Percentiles rank a stretch among this genome's conserved stretches.
Conservation (phyloP, 2,329 filamentous ascomycete genomes). For the Aspergillus terreus region DNA sequence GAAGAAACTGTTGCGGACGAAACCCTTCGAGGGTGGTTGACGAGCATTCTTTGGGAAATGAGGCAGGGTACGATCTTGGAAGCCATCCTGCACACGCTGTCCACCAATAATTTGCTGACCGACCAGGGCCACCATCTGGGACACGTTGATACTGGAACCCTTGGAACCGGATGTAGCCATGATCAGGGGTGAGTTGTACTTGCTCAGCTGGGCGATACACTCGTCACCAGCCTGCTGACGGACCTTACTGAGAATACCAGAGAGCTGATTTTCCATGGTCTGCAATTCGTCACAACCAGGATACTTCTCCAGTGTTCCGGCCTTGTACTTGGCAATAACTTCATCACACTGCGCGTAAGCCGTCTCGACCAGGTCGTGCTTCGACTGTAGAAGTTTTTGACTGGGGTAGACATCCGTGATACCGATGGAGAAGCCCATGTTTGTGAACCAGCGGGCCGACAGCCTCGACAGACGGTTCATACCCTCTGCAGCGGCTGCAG, state of each 20-base stretch:
- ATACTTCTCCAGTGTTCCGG: constrained; percentile 77
- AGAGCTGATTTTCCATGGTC: constrained; percentile 86
- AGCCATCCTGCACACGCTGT: constrained; percentile 88
- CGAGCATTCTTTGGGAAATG: constrained; percentile 93
- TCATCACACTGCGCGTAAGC: constrained; percentile 80
- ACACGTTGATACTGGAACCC: constrained; percentile 95
- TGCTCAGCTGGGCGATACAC: constrained; percentile 85
- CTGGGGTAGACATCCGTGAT: constrained; percentile 92
- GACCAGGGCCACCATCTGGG: constrained; percentile 96
- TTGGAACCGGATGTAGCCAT: constrained; percentile 99
- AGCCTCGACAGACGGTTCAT: constrained; percentile 95
- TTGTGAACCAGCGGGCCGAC: constrained; percentile 81
- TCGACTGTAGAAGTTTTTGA: constrained; percentile 64
- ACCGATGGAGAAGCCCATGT: constrained; percentile 92
- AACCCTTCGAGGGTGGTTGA: constrained; percentile 92
- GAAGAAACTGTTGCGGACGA: constrained; percentile 97
- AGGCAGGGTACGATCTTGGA: constrained; percentile 89
- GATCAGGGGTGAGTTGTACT: constrained; percentile 86
- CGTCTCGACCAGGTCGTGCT: constrained; percentile 68
- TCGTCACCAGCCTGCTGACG: constrained; percentile 86
- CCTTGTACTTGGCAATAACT: constrained; percentile 77
- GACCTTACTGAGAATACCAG: constrained; percentile 86
- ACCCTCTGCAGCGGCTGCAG: constrained; percentile 78
- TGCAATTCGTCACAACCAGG: constrained; percentile 87
- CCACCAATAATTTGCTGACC: constrained; percentile 97